Evolutionary conservation across 208 protist genomes (phyloP), one percentile per base, ranked within the genome.

Genomic region (Crithidia expoeki): DNA sequence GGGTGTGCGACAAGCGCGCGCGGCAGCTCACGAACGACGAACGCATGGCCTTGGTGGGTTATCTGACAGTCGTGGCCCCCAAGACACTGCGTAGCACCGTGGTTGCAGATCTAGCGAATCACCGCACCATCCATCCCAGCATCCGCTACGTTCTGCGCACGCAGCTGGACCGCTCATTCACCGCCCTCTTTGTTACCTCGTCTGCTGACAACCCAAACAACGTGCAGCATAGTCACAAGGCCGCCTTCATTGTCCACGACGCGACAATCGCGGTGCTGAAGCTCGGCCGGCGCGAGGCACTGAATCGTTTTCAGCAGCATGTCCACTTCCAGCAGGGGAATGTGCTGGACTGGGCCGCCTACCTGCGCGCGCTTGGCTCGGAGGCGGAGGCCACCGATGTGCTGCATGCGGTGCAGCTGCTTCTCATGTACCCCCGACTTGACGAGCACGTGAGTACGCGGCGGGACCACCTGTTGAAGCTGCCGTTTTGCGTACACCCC

Each of bases 401-500:
- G 2, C 64, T 94, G 49, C 64, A 83, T 23, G 92, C 72, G 4
- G 83, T 81, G 14, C 80, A 87, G 66, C 77, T 97, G 36, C 74
- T 93, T 17, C 72, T 97, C 34, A 88, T 97, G 69, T 99, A 98
- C 74, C 98, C 99, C 11, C 79, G 98, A 10, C 80, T 99, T 1
- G 99, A 99, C 87, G 92, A 98, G 44, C 87, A 99, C 40, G 98
- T 99, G 10, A 96, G 88, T 58, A 99, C 97, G 56, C 76, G 82
- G 12, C 71, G 98, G 12, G 98, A 99, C 66, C 99, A 99, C 86
- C 84, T 99, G 49, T 80, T 99, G 14, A 99, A 99, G 81, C 81
- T 95, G 5, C 99, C 99, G 4, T 99, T 99, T 61, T 99, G 90
- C 76, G 90, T 99, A n/a, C 98, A 99, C 71, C 98, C 98, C 9